These are phyloP conservation scores for Pichia eremophila DNA, from an alignment of 805 yeast species.

Conservation along the genomic window DNA sequence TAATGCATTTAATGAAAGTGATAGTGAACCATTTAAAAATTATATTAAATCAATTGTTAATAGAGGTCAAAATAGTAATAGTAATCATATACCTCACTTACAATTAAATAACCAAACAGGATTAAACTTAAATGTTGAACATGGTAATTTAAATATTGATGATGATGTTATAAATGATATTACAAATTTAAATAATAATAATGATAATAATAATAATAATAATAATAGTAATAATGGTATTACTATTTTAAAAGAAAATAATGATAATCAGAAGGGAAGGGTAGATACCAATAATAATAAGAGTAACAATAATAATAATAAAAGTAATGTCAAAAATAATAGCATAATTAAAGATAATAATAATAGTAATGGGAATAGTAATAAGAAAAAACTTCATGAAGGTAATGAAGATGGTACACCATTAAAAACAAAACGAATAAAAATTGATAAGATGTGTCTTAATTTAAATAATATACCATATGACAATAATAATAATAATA, in stretches of 20 bases:
- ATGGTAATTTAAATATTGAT: background rate
- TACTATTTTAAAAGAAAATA: background rate
- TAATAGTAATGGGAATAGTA: background rate
- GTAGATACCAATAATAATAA: no score
- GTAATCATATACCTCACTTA: background rate
- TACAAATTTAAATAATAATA: no score
- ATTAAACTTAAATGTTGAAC: background rate
- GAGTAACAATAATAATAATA: no score
- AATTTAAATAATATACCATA: background rate
- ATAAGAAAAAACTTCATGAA: background rate
- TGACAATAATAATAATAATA: background rate
- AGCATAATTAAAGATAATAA: background rate
- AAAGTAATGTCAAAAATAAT: no score
- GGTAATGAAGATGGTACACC: background rate
- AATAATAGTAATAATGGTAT: background rate
- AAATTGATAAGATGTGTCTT: background rate
- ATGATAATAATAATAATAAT: no score
- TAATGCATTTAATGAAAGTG: constrained; percentile 5
- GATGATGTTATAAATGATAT: background rate
- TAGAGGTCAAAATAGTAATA: constrained; percentile 1
- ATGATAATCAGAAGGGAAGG: background rate
- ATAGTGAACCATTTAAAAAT: constrained; percentile 11
- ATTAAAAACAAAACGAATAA: background rate
- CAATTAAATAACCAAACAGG: background rate
- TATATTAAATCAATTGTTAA: constrained; percentile 12